Base-by-base conservation (phyloP, 768 basidiomycete species). In the Tubosaeta sp. region DNA sequence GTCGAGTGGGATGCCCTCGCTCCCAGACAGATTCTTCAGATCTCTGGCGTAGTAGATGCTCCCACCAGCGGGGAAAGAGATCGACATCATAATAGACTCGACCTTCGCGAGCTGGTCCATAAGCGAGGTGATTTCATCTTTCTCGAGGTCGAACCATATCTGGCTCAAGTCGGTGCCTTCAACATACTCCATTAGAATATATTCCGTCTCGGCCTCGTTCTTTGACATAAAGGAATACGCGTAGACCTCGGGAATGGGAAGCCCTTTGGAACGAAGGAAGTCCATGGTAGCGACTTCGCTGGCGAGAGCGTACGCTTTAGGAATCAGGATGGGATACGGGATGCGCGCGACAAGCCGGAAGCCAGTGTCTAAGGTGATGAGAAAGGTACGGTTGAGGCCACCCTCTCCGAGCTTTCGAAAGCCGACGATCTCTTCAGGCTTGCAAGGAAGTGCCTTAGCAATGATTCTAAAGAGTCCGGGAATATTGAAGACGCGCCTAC, bases 341-440 rank as follows among this genome's bases (percentile, higher is more conserved):
- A 46, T 46, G 19, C 49, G 49, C 5, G 42, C 49, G 3, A 52
- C 56, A 54, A 63, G 46, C 38, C 47, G 43, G 51, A 62, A 61
- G 46, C 53, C 61, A 42, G 25, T 36, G 35, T 38, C 52, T 58
- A 69, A 46, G 35, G 63, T 64, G 53, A 69, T 58, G 48, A 69
- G 59, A 51, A 69, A 69, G 16, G 40, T n/a, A 3, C 40, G 40
- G 22, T 42, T 42, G 3, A 27, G 27, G 2, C 24, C 40, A 9
- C 40, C 40, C 24, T 42, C 40, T 6, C 14, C 40, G 24, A 42
- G 40, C 4, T 42, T 42, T 16, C 2, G 4, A 1, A 42, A 6
- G 24, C 16, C 0, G 16, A 3, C 24, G 40, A 42, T n/a, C 25
- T 42, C 16, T 7, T 24, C 24, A 24, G 40, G 16, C 16, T 6